Conservation (phyloP, 768 basidiomycete species). For the Amanita muscaria region DNA sequence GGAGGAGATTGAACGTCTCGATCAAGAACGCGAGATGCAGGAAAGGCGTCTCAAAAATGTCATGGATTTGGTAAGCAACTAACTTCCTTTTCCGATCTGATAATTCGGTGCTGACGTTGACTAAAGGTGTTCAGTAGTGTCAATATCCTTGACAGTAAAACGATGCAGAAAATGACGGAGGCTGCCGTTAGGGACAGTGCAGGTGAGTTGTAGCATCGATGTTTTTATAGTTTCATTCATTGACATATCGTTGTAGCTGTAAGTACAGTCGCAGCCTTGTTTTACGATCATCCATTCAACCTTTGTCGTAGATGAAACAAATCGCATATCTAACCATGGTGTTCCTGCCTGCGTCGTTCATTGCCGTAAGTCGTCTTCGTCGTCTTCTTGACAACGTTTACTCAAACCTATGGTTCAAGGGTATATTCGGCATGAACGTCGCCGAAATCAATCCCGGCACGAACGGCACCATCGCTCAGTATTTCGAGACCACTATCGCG, state of each 20-base stretch:
- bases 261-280: neutral
- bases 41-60: constrained; percentile 40
- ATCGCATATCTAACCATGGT: constrained; percentile 56
- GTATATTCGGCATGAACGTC: constrained; percentile 55
- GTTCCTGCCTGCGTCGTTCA: constrained; percentile 50
- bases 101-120: neutral
- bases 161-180: constrained; percentile 34
- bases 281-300: neutral
- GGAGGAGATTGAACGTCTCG: constrained; percentile 40
- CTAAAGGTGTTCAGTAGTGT: constrained; percentile 37
- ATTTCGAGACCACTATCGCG: constrained; percentile 32
- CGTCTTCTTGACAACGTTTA: neutral
- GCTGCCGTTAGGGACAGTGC: constrained; percentile 27
- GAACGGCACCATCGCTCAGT: constrained; percentile 31
- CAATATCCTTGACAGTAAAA: constrained; percentile 38
- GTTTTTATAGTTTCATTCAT: no score
- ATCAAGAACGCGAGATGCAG: constrained; percentile 32
- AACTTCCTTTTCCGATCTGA: neutral
- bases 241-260: constrained; percentile 14
- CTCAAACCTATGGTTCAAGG: constrained; percentile 16
- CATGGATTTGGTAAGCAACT: constrained; percentile 32
- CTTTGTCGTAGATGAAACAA: constrained; percentile 36
- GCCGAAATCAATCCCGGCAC: constrained; percentile 30
- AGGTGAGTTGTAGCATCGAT: no score
- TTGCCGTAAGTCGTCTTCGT: constrained; percentile 27